Evolutionary conservation across 1,284 basidiomycete genomes (phyloP).

Genomic region (Ustilago lituana): DNA sequence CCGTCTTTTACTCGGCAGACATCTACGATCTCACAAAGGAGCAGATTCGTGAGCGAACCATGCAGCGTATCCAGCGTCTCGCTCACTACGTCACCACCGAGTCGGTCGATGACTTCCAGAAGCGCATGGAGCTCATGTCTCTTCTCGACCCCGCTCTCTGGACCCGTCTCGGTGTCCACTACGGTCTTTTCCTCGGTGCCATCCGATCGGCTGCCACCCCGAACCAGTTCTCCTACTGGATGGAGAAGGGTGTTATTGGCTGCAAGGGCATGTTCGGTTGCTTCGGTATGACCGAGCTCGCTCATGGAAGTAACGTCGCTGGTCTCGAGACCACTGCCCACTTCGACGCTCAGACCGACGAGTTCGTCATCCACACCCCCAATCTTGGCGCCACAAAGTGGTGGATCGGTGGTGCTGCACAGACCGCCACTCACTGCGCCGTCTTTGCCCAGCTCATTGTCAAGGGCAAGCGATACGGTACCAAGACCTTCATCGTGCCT

Average conservation of each 20-base stretch:
- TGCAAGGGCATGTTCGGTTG: constrained; percentile 68
- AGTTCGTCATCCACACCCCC: constrained; percentile 72
- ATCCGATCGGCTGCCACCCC: constrained; percentile 58
- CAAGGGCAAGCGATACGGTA: constrained; percentile 68
- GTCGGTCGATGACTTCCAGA: constrained; percentile 68
- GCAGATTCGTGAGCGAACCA: constrained; percentile 69
- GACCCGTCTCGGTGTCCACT: constrained; percentile 72
- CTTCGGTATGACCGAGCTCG: constrained; percentile 72
- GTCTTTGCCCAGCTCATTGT: constrained; percentile 54
- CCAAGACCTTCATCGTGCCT: constrained; percentile 72
- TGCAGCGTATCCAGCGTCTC: constrained; percentile 54
- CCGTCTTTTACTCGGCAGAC: constrained; percentile 71
- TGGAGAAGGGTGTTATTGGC: constrained; percentile 69
- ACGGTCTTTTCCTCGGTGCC: constrained; percentile 71
- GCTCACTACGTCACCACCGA: constrained; percentile 64
- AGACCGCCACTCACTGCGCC: constrained; percentile 72
- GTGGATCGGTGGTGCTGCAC: constrained; percentile 73
- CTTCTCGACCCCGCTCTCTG: constrained; percentile 71
- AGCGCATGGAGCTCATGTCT: constrained; percentile 71
- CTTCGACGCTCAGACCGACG: constrained; percentile 71
- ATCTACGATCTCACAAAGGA: constrained; percentile 73
- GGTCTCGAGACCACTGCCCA: constrained; percentile 73
- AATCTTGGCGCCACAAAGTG: constrained; percentile 66
- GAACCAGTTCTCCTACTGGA: constrained; percentile 71
- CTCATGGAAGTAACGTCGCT: constrained; percentile 72